phyloP scores from a whole-genome alignment of 805 yeast genomes.

The Schwanniomyces polymorphus region DNA sequence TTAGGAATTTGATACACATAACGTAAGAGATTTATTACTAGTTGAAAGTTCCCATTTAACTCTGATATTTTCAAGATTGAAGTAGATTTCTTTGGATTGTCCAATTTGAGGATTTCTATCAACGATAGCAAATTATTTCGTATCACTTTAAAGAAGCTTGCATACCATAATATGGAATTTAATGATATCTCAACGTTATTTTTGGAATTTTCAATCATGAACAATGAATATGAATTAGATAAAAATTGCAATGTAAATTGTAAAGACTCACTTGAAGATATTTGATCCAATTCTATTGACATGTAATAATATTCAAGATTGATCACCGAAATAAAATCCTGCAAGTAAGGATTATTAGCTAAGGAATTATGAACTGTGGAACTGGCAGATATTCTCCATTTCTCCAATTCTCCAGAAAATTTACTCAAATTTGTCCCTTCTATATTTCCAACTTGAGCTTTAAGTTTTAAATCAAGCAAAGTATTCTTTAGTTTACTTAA shows the following conservation, averaged over 20 bases:
- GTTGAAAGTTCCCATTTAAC: slow-evolving; percentile 32
- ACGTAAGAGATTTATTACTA: slow-evolving; percentile 31
- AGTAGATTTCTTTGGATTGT: slow-evolving; percentile 10
- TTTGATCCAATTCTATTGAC: slow-evolving; percentile 40
- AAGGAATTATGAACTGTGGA: slow-evolving; percentile 25
- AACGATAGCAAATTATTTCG: slow-evolving; percentile 25
- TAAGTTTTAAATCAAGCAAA: slow-evolving; percentile 17
- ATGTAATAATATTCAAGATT: slow-evolving; percentile 41
- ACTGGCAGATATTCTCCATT: slow-evolving; percentile 35
- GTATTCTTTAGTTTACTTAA: slow-evolving; percentile 24
- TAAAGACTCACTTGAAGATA: slow-evolving; percentile 34
- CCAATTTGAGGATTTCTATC: slow-evolving; percentile 10
- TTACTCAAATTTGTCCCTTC: slow-evolving; percentile 6
- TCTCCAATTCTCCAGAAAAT: slow-evolving; percentile 33
- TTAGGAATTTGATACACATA: slow-evolving; percentile 10
- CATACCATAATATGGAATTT: slow-evolving; percentile 30
- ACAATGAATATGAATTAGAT: slow-evolving; percentile 37
- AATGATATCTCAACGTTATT: slow-evolving; percentile 16
- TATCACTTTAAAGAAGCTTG: slow-evolving; percentile 37
- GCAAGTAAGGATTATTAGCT: slow-evolving; percentile 25
- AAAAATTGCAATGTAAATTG: slow-evolving; percentile 44
- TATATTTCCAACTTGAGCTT: background rate
- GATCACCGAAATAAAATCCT: slow-evolving; percentile 31
- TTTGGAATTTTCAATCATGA: slow-evolving; percentile 21
- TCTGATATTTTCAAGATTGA: slow-evolving; percentile 26